These are phyloP conservation scores for Coprinopsis marcescibilis DNA, from an alignment of 768 basidiomycete genomes.

Conservation along the genomic window DNA sequence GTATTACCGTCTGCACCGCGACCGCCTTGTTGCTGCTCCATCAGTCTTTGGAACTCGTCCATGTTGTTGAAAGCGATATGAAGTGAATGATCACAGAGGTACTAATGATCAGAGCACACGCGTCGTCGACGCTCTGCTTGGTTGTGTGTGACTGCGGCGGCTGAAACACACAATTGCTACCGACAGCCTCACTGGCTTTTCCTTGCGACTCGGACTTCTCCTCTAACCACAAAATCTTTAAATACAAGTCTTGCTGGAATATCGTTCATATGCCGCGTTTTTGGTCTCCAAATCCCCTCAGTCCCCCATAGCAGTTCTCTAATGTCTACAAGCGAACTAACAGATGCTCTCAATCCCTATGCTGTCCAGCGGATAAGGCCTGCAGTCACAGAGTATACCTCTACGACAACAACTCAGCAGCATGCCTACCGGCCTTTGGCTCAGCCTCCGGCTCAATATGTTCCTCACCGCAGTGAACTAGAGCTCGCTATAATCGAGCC, in stretches of 20 bases:
- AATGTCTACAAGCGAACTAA: constrained; percentile 71
- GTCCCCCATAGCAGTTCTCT: constrained; percentile 6
- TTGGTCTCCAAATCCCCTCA: constrained; percentile 8
- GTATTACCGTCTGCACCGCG: constrained; percentile 44
- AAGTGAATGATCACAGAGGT: constrained; percentile 12
- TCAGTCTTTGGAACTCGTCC: constrained; percentile 46
- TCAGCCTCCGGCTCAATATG: constrained; percentile 32
- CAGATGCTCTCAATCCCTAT: constrained; percentile 73
- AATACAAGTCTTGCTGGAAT: no score
- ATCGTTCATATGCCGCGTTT: no score
- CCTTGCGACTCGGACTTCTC: not conserved
- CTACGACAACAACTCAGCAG: not conserved
- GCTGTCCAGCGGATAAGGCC: constrained; percentile 17
- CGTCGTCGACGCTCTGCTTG: constrained; percentile 23
- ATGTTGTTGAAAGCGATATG: constrained; percentile 25
- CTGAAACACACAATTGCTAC: constrained; percentile 5
- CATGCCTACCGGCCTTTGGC: constrained; percentile 17
- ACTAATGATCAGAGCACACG: constrained; percentile 45
- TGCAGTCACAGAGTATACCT: not conserved
- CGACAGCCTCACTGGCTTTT: no score
- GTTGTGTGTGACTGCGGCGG: constrained; percentile 18
- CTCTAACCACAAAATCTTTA: constrained; percentile 4
- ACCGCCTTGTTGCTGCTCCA: constrained; percentile 41
- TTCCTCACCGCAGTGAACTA: constrained; percentile 59
- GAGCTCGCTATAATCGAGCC: constrained; percentile 53